Evolutionary conservation across 2,329 filamentous ascomycete species (phyloP).

Genomic region (Aureobasidium sp.): DNA sequence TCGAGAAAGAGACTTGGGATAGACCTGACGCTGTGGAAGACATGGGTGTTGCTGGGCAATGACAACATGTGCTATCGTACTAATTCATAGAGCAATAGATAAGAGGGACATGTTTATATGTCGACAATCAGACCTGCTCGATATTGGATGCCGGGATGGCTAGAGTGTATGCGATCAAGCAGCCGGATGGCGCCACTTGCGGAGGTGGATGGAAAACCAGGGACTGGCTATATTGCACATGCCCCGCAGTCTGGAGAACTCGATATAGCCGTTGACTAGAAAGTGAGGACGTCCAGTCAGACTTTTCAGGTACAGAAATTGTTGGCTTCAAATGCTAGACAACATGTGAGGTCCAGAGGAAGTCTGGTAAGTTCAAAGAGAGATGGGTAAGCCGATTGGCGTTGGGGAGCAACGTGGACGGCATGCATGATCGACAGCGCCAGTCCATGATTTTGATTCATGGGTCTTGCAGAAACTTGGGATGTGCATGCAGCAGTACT

Average conservation of each 20-base stretch:
- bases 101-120: not conserved
- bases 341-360: not conserved
- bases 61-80: not conserved
- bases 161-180: not conserved
- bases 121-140: not conserved
- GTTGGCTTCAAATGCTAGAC: not conserved
- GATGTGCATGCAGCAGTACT: constrained; percentile 5
- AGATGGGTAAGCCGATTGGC: not conserved
- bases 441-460: not conserved
- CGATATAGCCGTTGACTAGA: not conserved
- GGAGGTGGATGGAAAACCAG: not conserved
- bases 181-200: not conserved
- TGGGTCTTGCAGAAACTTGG: not conserved
- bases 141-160: not conserved
- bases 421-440: constrained; percentile 14
- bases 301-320: not conserved
- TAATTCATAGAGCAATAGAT: not conserved
- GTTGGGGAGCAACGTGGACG: not conserved
- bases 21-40: constrained; percentile 59
- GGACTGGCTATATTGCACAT: not conserved
- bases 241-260: not conserved
- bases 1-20: constrained; percentile 74
- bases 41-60: constrained; percentile 12
- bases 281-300: not conserved
- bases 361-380: not conserved